These are phyloP conservation scores for Emergomyces orientalis DNA, from an alignment of 2,329 filamentous ascomycete genomes.

Conservation along the genomic window DNA sequence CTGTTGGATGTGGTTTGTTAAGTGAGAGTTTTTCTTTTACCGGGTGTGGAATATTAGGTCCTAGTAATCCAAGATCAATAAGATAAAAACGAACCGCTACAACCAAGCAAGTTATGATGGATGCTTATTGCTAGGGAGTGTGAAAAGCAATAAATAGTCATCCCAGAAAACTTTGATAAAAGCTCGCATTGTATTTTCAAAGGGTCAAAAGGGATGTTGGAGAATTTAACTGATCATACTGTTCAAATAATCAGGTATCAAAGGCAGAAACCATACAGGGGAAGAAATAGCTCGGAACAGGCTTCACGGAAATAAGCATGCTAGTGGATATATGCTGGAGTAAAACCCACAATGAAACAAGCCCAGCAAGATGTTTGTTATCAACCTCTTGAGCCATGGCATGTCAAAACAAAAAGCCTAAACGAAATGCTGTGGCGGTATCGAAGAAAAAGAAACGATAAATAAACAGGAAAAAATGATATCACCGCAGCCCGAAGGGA, in stretches of 20 bases:
- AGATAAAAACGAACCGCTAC: background rate
- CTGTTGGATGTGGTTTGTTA: background rate
- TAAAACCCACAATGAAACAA: background rate
- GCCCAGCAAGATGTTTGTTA: background rate
- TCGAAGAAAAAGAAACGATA: background rate
- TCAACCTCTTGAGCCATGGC: background rate
- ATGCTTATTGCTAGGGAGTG: background rate
- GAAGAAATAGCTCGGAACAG: no score
- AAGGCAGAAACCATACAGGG: background rate
- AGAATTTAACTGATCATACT: background rate
- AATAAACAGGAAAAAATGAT: background rate
- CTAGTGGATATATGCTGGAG: background rate
- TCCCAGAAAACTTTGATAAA: background rate
- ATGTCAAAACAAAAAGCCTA: background rate
- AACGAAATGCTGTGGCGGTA: background rate
- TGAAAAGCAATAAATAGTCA: background rate
- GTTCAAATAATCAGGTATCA: background rate
- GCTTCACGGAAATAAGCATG: background rate
- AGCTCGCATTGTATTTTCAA: background rate
- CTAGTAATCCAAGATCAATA: background rate
- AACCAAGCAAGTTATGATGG: background rate
- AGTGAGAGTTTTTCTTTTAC: background rate
- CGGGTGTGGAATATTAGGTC: background rate
- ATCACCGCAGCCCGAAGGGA: background rate
- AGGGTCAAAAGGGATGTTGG: background rate